Evolutionary conservation across 306 rosid genomes (phyloP), one percentile per base, ranked within the genome.

Genomic region (Macrotyloma uniflorum): DNA sequence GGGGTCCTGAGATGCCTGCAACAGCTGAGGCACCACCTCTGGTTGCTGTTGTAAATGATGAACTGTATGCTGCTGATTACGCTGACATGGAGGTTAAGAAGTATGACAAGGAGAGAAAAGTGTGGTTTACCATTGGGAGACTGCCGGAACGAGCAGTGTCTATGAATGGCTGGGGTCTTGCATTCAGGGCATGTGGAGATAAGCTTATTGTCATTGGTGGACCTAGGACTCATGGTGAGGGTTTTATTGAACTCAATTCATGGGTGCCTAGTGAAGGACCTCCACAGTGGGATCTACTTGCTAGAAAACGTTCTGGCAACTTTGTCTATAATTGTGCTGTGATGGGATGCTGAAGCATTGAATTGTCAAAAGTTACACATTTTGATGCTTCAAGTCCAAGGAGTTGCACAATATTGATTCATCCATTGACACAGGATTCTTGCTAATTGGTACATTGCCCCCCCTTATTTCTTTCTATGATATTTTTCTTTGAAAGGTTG

Each of bases 311-410:
- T 19, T 90, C 91, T 0, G 87, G 90, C 51, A 89, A 85, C 81
- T 94, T 94, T 86, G 98, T 94, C 68, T 94, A 94, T 89, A 94
- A 94, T 80, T 94, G 97, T 75, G 98, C 97, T 55, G 98, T 94
- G 83, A 94, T 94, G 98, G 98, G 98, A 57, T 94, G 98, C 88
- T 94, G 88, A 92, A 67, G 79, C 49, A 65, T 45, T 74, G 49
- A 67, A 28, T 45, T 64, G 67, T 51, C 71, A 23, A n/a, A 32
- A 72, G 67, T 14, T 71, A 62, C 82, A 72, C 59, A 66, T 64
- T 40, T 40, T 74, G 67, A 85, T 80, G 79, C 79, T 75, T 83
- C 82, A 70, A 63, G 53, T 49, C 81, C 78, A 70, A 42, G 69
- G 83, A 53, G 61, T 69, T 58, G 83, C 80, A 80, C 86, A 83